Conservation (phyloP, 768 basidiomycete species). For the Pseudohyphozyma bogoriensis region DNA sequence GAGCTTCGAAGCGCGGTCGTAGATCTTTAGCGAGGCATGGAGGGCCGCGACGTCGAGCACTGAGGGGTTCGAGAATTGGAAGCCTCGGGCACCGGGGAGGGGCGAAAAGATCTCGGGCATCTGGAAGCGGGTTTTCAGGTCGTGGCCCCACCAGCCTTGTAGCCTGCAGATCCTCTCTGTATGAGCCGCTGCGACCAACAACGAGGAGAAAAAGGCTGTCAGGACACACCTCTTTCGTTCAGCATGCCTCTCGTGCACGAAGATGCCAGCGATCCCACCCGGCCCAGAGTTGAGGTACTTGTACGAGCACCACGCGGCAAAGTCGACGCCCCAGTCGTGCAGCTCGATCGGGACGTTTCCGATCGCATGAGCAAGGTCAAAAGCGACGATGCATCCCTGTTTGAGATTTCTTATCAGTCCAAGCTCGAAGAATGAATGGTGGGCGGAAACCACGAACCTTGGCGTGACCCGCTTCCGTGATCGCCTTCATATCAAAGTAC, state of each 20-base stretch:
- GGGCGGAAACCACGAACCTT: constrained; percentile 62
- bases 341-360: constrained; percentile 84
- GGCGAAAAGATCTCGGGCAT: constrained; percentile 80
- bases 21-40: constrained; percentile 68
- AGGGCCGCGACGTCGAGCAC: constrained; percentile 68
- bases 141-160: constrained; percentile 98
- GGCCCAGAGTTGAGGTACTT: constrained; percentile 93
- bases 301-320: constrained; percentile 98
- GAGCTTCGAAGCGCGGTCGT: constrained; percentile 67
- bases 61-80: constrained; percentile 91
- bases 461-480: constrained; percentile 73
- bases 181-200: neutral
- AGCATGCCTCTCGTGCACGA: constrained; percentile 52
- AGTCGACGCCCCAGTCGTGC: constrained; percentile 91
- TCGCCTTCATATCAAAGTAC: constrained; percentile 72
- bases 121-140: constrained; percentile 70
- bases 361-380: constrained; percentile 91
- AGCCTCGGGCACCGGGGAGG: constrained; percentile 82
- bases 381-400: constrained; percentile 86
- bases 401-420: neutral
- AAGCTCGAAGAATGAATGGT: neutral
- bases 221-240: constrained; percentile 16
- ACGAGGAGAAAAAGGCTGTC: too few relatives aligned
- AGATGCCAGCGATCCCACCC: constrained; percentile 92
- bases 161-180: constrained; percentile 45